phyloP scores from a whole-genome alignment of 106 monocot species.

The Acorus calamus region DNA sequence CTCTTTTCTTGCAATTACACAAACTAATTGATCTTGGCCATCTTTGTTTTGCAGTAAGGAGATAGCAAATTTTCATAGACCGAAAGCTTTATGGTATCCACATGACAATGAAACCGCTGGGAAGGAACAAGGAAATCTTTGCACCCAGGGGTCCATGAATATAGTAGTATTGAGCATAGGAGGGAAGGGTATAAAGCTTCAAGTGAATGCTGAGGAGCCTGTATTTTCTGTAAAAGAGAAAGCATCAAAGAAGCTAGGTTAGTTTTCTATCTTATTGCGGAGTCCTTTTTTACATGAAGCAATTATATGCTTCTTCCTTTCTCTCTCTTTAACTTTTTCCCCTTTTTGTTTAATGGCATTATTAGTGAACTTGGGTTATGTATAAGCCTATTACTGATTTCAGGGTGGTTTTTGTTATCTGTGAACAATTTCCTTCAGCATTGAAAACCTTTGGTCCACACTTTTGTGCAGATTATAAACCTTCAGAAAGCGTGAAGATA shows the following conservation, averaged over 20 bases:
- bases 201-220: conserved; percentile 58
- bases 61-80: conserved; percentile 88
- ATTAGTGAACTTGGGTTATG: too few species aligned
- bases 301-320: neutral
- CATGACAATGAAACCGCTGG: conserved; percentile 62
- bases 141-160: conserved; percentile 49
- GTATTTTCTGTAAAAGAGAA: conserved; percentile 47
- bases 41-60: conserved; percentile 63
- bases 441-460: conserved; percentile 2
- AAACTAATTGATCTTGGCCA: neutral
- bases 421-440: neutral
- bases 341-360: neutral
- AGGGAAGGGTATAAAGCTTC: conserved; percentile 62
- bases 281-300: neutral
- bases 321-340: neutral
- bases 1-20: neutral
- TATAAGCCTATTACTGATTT: too few species aligned
- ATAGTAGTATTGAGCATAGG: conserved; percentile 55
- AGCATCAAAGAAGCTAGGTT: conserved; percentile 89
- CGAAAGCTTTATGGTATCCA: conserved; percentile 88
- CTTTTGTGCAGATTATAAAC: conserved; percentile 54
- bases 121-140: conserved; percentile 36
- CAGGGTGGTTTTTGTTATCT: neutral
- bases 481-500: conserved; percentile 59
- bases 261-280: conserved; percentile 9